Evolutionary conservation across 345 rosid species (phyloP), one percentile per base, ranked within the genome.

Genomic region (Syzygium aromaticum): DNA sequence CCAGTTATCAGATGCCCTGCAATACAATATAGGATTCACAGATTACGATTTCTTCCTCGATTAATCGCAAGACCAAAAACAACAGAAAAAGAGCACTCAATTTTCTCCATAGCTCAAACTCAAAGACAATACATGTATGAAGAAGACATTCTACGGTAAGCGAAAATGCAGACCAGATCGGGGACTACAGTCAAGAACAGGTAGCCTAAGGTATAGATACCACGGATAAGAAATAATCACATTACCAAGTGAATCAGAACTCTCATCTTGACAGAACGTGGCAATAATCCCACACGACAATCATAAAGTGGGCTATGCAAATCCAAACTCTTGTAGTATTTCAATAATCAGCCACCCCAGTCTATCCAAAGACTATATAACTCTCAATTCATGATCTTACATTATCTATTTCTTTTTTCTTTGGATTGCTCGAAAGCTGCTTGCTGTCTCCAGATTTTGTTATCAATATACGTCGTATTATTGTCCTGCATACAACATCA

Each of bases 1-100:
- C 98, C 99, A 97, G 88, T 97, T 97, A 86, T 92, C 91, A 87
- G 92, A 91, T 84, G 98, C 97, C 95, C 99, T 97, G 90, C 3
- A 51, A 49, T 11, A 54, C 17, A 51, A 38, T 43, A 25, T 30
- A 30, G 73, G 25, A 67, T 33, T 67, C 46, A 19, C 80, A 67
- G 7, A 67, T 19, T 67, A 67, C 2, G 2, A 33, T 67, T 33
- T 33, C 46, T 67, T 33, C 14, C 80, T 67, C 0, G 0, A 33
- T 67, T 67, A 33, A 67, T 9, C 17, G 80, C 46, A 67, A 33
- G 49, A 67, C 38, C 80, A 33, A 40, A 67, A 33, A 33, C 0
- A 67, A 19, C 25, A 67, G 43, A 33, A 33, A 67, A 15, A 40
- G 2, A 67, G 80, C 46, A 33, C 13, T 67, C 7, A 33, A 33